Evolutionary conservation across 495 filamentous ascomycete genomes (phyloP), one percentile per base, ranked within the genome.

Genomic region (Xylaria scruposa): DNA sequence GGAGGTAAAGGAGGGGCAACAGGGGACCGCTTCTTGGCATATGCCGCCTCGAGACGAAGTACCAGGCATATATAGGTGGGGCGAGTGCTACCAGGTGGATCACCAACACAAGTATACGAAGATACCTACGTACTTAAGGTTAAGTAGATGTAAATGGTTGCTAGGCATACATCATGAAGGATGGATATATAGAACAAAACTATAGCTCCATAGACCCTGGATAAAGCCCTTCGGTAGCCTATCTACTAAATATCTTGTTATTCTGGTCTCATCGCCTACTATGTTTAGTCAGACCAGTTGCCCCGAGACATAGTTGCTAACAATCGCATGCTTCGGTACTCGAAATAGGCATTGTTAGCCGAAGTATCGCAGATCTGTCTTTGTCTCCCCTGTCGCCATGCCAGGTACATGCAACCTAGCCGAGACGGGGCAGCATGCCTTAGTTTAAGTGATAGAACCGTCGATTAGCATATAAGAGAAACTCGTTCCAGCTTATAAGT

Each of bases 371-470:
- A 24, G 36, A 21, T 62, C 9, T 46, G 36, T 40, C 36, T 63
- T 26, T 24, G 12, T 29, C 13, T 38, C 33, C 26, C 58, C 58
- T 38, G 58, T 60, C 58, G 10, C 58, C 17, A 38, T n/a, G 58
- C 58, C 58, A 60, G 58, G 58, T 38, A 19, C 33, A 60, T 36
- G 33, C 31, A 33, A 60, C 56, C 56, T 19, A 60, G 24, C 51
- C 19, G 19, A 31, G 53, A 15, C 26, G 29, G 13, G 12, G 8
- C 5, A 31, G 24, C 17, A 9, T 1, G 36, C 3, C 49, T 12
- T 42, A 26, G 24, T 26, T 21, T 56, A 31, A 31, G 53, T 31
- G 12, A 56, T 15, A 53, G n/a, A 51, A 51, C n/a, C 21, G 17
- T 42, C 19, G 33, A 26, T 40, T 36, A 36, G 36, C 1, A 40